Evolutionary conservation across 805 yeast genomes (phyloP), one percentile per base, ranked within the genome.

Genomic region (Sporopachydermia lactativora): DNA sequence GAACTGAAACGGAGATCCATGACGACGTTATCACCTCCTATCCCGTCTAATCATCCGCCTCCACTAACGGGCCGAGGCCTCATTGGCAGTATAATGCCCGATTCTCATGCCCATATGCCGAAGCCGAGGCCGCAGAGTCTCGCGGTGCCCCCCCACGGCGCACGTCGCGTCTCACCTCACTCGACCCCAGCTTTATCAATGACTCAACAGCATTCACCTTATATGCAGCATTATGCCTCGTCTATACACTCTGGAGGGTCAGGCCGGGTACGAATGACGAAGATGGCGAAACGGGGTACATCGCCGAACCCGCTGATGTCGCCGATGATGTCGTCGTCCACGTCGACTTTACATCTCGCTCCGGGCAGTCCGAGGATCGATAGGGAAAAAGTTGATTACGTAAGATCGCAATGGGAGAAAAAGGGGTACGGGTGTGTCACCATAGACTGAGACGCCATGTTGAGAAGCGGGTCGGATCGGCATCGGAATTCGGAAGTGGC

Each of bases 381-480:
- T 24, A 24, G n/a, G n/a, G 31, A 24, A 24, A 24, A 24, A 24
- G 13, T 8, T 24, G 31, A 24, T n/a, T n/a, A 24, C 13, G 13
- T 24, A n/a, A 24, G n/a, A n/a, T 8, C 8, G n/a, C 8, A 8
- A n/a, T 24, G 31, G 31, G 31, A 24, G n/a, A 24, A 24, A n/a
- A 24, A 24, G 31, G 31, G 31, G 31, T 24, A 24, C 31, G 31
- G 31, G 31, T 24, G 31, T 24, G 31, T 24, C n/a, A 24, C 31
- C n/a, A n/a, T 24, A 8, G 31, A 24, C 8, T 24, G 31, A 24
- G n/a, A 24, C 13, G 31, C 8, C 13, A 24, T 24, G n/a, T 24
- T 24, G n/a, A 24, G 13, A n/a, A n/a, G n/a, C n/a, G n/a, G n/a
- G n/a, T n/a, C n/a, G n/a, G n/a, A n/a, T n/a, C n/a, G n/a, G n/a